Percentiles rank a stretch among this genome's conserved stretches.
phyloP scores from a whole-genome alignment of 2,329 filamentous ascomycete species.

The Xenoacremonium recifei region DNA sequence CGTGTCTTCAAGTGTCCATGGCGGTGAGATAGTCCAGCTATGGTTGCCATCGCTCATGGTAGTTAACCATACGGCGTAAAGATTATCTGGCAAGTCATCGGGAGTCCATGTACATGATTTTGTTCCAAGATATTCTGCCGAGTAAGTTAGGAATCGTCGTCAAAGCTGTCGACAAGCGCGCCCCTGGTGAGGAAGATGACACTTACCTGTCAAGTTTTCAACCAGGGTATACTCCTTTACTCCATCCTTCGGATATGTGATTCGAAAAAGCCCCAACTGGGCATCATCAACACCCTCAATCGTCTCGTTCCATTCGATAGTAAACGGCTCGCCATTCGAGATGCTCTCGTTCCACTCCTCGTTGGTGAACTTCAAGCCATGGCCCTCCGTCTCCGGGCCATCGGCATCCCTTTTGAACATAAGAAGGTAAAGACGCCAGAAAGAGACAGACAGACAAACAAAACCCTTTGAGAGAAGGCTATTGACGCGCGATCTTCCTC shows the following conservation, averaged over 20 bases:
- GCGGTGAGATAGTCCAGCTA: slow-evolving; percentile 31
- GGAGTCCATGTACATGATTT: slow-evolving; percentile 29
- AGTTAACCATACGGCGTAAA: slow-evolving; percentile 31
- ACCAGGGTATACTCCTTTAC: slow-evolving; percentile 27
- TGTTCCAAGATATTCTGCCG: slow-evolving; percentile 25
- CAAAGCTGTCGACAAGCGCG: slow-evolving; percentile 1
- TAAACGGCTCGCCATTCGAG: slow-evolving; percentile 28
- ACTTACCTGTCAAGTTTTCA: slow-evolving; percentile 31
- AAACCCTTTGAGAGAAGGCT: no score
- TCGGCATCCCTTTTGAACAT: slow-evolving; percentile 20
- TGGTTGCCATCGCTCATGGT: slow-evolving; percentile 17
- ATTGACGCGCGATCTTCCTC: no score
- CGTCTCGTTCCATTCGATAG: slow-evolving; percentile 30
- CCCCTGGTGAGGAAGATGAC: no score
- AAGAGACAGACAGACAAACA: not conserved
- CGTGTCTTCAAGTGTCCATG: slow-evolving; percentile 27
- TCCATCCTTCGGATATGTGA: slow-evolving; percentile 30
- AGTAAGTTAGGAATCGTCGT: not conserved
- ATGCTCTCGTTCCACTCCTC: slow-evolving; percentile 35
- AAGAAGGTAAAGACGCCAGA: slow-evolving; percentile 7
- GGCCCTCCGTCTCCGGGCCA: slow-evolving; percentile 15
- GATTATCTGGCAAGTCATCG: slow-evolving; percentile 19
- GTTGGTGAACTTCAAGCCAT: slow-evolving; percentile 31
- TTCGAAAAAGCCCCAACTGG: slow-evolving; percentile 28
- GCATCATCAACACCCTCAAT: slow-evolving; percentile 15